Base-by-base conservation (phyloP, 257 asterid species). In the Thymus quinquecostatus region DNA sequence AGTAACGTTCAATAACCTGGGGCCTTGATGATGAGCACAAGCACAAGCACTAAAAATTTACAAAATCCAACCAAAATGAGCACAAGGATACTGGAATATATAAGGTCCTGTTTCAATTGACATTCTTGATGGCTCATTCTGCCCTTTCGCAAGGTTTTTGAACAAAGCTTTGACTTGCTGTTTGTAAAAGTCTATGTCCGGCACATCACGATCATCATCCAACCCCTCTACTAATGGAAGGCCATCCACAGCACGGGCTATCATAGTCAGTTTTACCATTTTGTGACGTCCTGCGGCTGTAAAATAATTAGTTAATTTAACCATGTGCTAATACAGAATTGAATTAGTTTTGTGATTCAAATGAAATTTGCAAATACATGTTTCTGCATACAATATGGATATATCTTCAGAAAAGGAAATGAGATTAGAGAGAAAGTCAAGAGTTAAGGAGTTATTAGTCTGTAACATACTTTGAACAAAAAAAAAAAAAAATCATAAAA, bases 231-330 rank as follows among this genome's bases (percentile, higher is more conserved):
- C 98, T 60, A 93, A 75, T 0, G 89, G 97, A 75, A 93, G 96
- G 67, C 98, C 98, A 83, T 93, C 98, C 57, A 92, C 89, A 63
- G 91, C 95, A 79, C 98, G 97, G 75, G 97, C 95, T 76, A 93
- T 87, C 98, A 93, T 77, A 9, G 98, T 93, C 81, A 93, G 73
- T 71, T 93, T 93, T 83, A 93, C 97, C 98, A 93, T 93, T 72
- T 21, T 21, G 21, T 21, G 21, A 21, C 21, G 21, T 21, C 21
- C 21, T 21, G 21, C 21, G 21, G 21, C 21, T 21, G 21, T 21
- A 21, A 21, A 21, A 21, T 21, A 21, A 21, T 21, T 21, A 21
- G 21, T 21, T 21, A 21, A 21, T 21, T 21, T 21, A 21, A 21
- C 21, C 21, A 21, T 21, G 21, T 21, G 21, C 21, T 21, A 21